A percentile compares a stretch with the other conserved stretches of the same genome.
phyloP scores from a whole-genome alignment of 345 rosid genomes.

The Salix koriyanagi region DNA sequence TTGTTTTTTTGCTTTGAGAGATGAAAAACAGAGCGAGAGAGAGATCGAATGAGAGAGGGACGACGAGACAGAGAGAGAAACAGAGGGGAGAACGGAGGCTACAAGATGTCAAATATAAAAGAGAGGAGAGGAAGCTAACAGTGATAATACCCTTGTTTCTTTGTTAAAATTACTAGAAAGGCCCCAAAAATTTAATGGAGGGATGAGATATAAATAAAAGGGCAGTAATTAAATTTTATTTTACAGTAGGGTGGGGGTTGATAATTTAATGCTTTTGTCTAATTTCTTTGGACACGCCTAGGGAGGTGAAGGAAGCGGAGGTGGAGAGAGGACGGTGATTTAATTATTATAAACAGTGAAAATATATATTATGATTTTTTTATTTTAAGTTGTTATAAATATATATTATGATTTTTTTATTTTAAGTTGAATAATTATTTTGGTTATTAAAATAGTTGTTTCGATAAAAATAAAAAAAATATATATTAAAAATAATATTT shows the following conservation, averaged over 20 bases:
- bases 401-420: too few species aligned
- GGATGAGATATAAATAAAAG: too few species aligned
- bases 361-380: too few species aligned
- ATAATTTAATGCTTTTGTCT: neutral
- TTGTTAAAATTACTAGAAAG: neutral
- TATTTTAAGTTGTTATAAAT: too few species aligned
- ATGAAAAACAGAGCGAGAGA: neutral
- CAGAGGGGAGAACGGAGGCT: neutral
- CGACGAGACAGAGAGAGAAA: neutral
- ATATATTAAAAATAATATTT: too few species aligned
- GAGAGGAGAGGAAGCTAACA: neutral
- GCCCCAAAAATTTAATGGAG: neutral
- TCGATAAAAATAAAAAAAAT: too few species aligned
- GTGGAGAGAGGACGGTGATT: neutral
- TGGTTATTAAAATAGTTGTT: too few species aligned
- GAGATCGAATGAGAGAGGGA: neutral
- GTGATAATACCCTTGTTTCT: constrained; percentile 9
- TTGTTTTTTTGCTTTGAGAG: neutral
- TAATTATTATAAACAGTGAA: too few species aligned
- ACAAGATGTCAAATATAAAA: too few species aligned
- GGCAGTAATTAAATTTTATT: neutral
- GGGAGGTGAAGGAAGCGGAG: too few species aligned
- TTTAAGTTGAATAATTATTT: too few species aligned
- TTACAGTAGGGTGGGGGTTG: neutral
- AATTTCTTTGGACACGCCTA: neutral